phyloP scores from a whole-genome alignment of 805 yeast species.

The Saccharomycopsis amapae region DNA sequence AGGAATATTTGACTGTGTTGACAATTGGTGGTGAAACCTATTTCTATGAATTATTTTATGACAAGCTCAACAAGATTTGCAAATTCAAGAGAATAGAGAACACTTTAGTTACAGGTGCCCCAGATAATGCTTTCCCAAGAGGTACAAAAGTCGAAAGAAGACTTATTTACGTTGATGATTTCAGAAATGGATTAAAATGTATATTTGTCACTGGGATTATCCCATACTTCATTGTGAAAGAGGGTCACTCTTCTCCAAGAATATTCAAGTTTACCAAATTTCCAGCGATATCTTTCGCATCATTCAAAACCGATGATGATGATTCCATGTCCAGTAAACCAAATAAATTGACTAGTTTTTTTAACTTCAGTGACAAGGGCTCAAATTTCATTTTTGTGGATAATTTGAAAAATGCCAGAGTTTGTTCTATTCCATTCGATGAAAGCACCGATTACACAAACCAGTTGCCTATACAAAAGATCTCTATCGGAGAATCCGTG shows the following conservation, averaged over 20 bases:
- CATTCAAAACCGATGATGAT: slow-evolving; percentile 31
- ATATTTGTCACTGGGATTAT: slow-evolving; percentile 68
- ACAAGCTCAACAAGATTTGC: slow-evolving; percentile 34
- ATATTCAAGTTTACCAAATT: slow-evolving; percentile 59
- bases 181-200: slow-evolving; percentile 46
- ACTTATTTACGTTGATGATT: slow-evolving; percentile 48
- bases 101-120: slow-evolving; percentile 63
- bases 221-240: slow-evolving; percentile 63
- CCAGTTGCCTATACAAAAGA: slow-evolving; percentile 50
- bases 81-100: slow-evolving; percentile 38
- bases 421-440: slow-evolving; percentile 31
- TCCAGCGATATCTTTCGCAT: slow-evolving; percentile 60
- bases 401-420: slow-evolving; percentile 59
- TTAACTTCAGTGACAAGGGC: slow-evolving; percentile 27
- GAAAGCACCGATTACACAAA: slow-evolving; percentile 41
- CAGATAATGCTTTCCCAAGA: slow-evolving; percentile 64
- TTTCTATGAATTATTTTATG: slow-evolving; percentile 52
- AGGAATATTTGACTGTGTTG: slow-evolving; percentile 60
- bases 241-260: slow-evolving; percentile 55
- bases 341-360: slow-evolving; percentile 25
- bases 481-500: slow-evolving; percentile 51
- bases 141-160: slow-evolving; percentile 67
- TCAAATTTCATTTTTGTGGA: slow-evolving; percentile 59
- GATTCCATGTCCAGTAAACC: neutral
- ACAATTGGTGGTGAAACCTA: slow-evolving; percentile 79